A percentile compares a stretch with the other conserved stretches of the same genome.
These are phyloP conservation scores for Phytophthora parvispora DNA, from an alignment of 352 stramenopile species.

Conservation along the genomic window DNA sequence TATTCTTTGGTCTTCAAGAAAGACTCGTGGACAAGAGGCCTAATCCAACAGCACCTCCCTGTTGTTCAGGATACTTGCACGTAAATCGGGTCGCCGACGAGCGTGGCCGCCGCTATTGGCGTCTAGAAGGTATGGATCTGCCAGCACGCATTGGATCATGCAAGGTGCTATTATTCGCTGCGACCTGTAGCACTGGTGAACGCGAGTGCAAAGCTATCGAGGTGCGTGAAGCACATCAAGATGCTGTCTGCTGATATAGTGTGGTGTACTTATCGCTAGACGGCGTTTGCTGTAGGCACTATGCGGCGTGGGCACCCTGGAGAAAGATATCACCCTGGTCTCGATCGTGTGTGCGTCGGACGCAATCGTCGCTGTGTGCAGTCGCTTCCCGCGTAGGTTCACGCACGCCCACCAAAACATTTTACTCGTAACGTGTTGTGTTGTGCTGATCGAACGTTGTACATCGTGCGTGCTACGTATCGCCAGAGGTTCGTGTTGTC, in stretches of 20 bases:
- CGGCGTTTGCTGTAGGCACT: background rate
- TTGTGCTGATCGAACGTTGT: background rate
- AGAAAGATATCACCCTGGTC: conserved; percentile 9
- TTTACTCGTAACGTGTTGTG: background rate
- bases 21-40: background rate
- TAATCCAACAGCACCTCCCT: background rate
- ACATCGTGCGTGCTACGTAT: background rate
- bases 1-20: background rate
- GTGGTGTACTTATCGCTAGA: no score
- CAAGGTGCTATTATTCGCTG: background rate
- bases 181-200: background rate
- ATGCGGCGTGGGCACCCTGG: background rate
- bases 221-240: background rate
- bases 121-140: background rate
- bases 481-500: conserved; percentile 7
- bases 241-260: background rate
- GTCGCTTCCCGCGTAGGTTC: background rate
- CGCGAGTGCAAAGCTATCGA: conserved; percentile 12
- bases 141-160: background rate
- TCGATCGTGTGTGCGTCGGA: conserved; percentile 7
- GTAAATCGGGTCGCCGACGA: background rate
- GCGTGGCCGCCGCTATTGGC: background rate
- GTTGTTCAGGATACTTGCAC: background rate
- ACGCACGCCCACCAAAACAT: background rate
- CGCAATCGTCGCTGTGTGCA: background rate